Evolutionary conservation across 768 basidiomycete genomes (phyloP), one percentile per base, ranked within the genome.

Genomic region (Kwoniella europaea): DNA sequence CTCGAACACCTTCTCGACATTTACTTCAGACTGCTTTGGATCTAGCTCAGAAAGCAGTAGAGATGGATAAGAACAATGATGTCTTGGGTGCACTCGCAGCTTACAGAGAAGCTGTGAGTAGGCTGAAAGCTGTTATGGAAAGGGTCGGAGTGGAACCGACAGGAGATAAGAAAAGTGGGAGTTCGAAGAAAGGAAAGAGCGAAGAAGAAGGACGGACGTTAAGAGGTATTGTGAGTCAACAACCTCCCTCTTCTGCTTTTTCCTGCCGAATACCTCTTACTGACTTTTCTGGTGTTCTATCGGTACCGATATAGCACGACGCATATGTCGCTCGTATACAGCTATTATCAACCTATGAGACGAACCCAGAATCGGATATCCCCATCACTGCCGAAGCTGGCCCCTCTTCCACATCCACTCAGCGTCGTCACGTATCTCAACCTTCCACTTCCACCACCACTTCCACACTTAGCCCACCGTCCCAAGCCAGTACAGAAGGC

Each of bases 141-240:
- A 53, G 82, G 29, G 80, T 83, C 3, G 81, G 81, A 18, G 74
- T 82, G 10, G 79, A 80, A 35, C 69, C 79, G 24, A 52, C 35
- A 61, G 72, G 54, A 57, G 72, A 67, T 29, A 62, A 68, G 50
- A 71, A 65, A 56, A 67, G 50, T 43, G 57, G 46, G 6, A 35
- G 35, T 35, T 35, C 1, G 35, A 58, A 52, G 16, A 69, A 41
- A 44, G 72, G 52, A 0, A 80, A 75, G 50, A 65, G 67, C 10
- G 81, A 82, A 53, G 79, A 83, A 62, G 82, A 83, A 65, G 82
- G 82, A 1, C 62, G 79, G 55, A 83, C 81, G 6, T 65, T 83
- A 59, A 70, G 73, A 53, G 82, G 81, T 6, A 83, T 83, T 52
- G 82, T 83, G 75, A 80, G 82, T 57, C 18, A 15, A 24, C n/a